Percentiles rank a stretch among this genome's conserved stretches.
phyloP scores from a whole-genome alignment of 805 yeast genomes.

The Cyberlindnera samutprakarnensis region DNA sequence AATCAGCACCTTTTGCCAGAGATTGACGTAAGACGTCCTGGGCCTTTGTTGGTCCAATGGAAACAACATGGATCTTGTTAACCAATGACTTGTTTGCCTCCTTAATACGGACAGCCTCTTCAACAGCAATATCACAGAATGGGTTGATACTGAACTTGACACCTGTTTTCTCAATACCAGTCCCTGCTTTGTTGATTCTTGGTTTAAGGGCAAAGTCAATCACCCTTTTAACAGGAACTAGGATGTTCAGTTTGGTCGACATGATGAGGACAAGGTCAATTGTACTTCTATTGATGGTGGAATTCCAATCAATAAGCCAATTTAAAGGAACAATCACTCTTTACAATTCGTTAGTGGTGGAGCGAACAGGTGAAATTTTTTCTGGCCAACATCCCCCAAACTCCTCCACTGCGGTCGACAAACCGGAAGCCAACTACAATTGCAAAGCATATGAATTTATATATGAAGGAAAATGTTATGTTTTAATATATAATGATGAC shows the following conservation, averaged over 20 bases:
- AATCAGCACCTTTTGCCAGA: slow-evolving; percentile 90
- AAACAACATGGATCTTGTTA: slow-evolving; percentile 81
- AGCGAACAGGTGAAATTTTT: too few species aligned
- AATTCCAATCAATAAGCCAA: too few species aligned
- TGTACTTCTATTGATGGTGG: too few species aligned
- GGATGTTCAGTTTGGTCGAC: slow-evolving; percentile 49
- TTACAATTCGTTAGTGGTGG: too few species aligned
- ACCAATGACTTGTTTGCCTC: slow-evolving; percentile 60
- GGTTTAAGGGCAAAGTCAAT: slow-evolving; percentile 93
- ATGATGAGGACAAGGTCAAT: too few species aligned
- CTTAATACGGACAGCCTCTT: slow-evolving; percentile 80
- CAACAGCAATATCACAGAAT: slow-evolving; percentile 95
- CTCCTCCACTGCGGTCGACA: too few species aligned
- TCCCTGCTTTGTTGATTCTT: slow-evolving; percentile 75
- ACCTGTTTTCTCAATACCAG: slow-evolving; percentile 78
- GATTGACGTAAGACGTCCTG: slow-evolving; percentile 87
- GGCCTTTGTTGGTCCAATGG: slow-evolving; percentile 81
- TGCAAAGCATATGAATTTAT: too few species aligned
- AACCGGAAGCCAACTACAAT: too few species aligned
- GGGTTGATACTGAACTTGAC: slow-evolving; percentile 93
- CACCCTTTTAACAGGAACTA: slow-evolving; percentile 93
- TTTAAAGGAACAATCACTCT: too few species aligned
- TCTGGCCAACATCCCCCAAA: too few species aligned
- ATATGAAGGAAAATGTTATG: too few species aligned
- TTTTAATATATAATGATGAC: too few species aligned